These are phyloP conservation scores for Phytophthora chlamydospora DNA, from an alignment of 352 stramenopile species.

Conservation along the genomic window DNA sequence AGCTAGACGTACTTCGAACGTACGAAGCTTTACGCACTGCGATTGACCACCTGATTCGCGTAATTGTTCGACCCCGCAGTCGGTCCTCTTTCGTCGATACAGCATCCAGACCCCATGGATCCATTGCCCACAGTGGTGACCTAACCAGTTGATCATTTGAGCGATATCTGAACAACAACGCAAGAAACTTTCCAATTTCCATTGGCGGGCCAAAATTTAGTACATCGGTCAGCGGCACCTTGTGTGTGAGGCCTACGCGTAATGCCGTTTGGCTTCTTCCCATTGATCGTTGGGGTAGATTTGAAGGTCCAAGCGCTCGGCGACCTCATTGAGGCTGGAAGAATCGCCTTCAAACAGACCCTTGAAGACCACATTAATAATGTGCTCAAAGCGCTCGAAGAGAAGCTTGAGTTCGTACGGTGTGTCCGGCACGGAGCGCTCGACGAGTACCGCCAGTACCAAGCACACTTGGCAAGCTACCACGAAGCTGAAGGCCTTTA, in stretches of 20 bases:
- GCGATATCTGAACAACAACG: no score
- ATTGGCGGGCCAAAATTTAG: no score
- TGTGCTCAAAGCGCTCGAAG: conserved; percentile 68
- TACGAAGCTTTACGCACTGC: no score
- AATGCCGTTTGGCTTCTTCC: conserved; percentile 45
- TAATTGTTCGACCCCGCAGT: no score
- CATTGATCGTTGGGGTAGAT: conserved; percentile 81
- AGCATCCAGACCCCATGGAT: no score
- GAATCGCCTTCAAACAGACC: conserved; percentile 68
- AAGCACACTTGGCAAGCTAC: conserved; percentile 77
- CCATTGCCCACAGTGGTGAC: no score
- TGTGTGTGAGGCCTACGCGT: conserved; percentile 13
- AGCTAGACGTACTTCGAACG: no score
- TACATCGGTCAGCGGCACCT: no score
- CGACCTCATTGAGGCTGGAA: conserved; percentile 74
- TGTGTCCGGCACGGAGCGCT: conserved; percentile 61
- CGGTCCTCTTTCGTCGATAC: no score
- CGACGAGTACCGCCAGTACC: conserved; percentile 66
- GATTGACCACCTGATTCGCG: no score
- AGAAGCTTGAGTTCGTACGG: conserved; percentile 63
- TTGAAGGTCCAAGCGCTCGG: conserved; percentile 70
- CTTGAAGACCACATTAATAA: conserved; percentile 82
- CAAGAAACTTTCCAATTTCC: no score
- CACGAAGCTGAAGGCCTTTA: conserved; percentile 73
- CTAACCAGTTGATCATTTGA: no score